Conservation (phyloP, 768 basidiomycete species). For the Hygrophorus pudorinus region DNA sequence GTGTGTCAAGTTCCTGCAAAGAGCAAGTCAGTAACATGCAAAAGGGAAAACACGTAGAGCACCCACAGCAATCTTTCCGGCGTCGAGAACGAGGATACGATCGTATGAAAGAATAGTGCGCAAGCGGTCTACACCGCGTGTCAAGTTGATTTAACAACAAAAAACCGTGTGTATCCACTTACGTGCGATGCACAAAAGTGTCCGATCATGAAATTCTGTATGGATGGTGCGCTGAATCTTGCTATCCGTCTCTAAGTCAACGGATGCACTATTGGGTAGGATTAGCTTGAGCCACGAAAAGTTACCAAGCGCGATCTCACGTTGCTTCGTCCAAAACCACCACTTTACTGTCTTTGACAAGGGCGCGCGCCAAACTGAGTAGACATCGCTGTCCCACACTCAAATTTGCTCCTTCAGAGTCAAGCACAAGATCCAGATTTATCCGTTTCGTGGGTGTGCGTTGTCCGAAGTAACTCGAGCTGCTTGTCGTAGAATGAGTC, state of each 20-base stretch:
- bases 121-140: slow-evolving; percentile 43
- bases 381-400: no score
- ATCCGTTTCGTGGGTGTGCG: no score
- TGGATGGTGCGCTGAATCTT: slow-evolving; percentile 79
- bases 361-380: no score
- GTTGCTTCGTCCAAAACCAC: no score
- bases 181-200: slow-evolving; percentile 74
- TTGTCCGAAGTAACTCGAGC: no score
- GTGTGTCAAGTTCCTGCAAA: slow-evolving; percentile 39
- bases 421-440: no score
- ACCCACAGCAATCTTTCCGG: slow-evolving; percentile 42
- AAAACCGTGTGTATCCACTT: slow-evolving; percentile 17
- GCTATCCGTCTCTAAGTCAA: slow-evolving; percentile 70
- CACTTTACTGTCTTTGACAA: no score
- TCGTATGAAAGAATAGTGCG: slow-evolving; percentile 73
- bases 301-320: no score
- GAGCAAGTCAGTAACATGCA: not conserved
- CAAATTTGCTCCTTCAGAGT: no score
- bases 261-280: slow-evolving; percentile 35
- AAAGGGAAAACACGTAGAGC: not conserved
- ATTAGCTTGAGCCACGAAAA: no score
- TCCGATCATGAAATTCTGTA: slow-evolving; percentile 59
- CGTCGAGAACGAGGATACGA: slow-evolving; percentile 58
- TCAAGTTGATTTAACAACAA: not conserved
- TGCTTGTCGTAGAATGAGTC: no score